Evolutionary conservation across 1,139 yeast genomes (phyloP).

Genomic region (Arxiozyma heterogenica): DNA sequence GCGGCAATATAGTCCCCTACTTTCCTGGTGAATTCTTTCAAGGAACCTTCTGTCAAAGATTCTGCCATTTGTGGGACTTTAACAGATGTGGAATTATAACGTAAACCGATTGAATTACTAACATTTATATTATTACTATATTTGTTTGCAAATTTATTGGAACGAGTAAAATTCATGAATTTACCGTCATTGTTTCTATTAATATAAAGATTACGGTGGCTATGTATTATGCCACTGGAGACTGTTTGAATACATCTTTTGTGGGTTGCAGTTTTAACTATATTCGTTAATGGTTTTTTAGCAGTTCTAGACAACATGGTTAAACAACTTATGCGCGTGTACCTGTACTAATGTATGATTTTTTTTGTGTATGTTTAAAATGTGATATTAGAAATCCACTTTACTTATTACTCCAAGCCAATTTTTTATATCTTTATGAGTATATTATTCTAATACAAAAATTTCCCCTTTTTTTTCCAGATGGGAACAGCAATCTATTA

Average conservation of each 20-base stretch:
- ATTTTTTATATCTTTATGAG: too few species aligned
- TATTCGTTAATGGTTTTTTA: constrained; percentile 4
- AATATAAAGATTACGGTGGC: neutral
- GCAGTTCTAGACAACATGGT: constrained; percentile 9
- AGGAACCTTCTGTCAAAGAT: constrained; percentile 94
- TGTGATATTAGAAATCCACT: neutral
- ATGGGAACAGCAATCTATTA: too few species aligned
- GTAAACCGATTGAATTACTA: constrained; percentile 4
- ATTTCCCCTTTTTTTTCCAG: too few species aligned
- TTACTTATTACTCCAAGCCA: too few species aligned
- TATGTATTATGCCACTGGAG: neutral
- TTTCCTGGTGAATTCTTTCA: constrained; percentile 64
- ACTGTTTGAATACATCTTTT: constrained; percentile 5
- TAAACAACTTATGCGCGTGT: neutral
- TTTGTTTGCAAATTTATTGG: too few species aligned
- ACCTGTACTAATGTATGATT: too few species aligned
- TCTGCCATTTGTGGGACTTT: constrained; percentile 99
- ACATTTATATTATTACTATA: neutral
- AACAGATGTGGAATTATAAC: constrained; percentile 40
- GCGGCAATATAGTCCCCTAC: constrained; percentile 83
- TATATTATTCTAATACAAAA: too few species aligned
- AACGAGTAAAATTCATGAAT: neutral
- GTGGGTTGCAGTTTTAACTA: constrained; percentile 3
- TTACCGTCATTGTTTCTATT: neutral
- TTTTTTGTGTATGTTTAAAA: too few species aligned